A percentile compares a stretch with the other conserved stretches of the same genome.
phyloP scores from a whole-genome alignment of 164 flowering plant genomes.

The Vitis vinifera region DNA sequence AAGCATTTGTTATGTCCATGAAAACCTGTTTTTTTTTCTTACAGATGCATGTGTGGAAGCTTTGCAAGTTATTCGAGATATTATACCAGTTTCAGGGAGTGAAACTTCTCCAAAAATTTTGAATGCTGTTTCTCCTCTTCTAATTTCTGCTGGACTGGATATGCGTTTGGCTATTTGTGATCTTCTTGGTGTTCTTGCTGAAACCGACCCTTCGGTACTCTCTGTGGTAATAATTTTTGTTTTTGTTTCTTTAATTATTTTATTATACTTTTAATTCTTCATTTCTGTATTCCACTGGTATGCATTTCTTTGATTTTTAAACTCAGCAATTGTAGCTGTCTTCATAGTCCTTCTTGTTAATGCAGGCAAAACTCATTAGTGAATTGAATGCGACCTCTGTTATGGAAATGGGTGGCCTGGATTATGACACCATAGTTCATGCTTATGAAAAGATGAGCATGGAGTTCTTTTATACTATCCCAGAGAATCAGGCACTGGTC shows the following conservation, averaged over 20 bases:
- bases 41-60: constrained; percentile 57
- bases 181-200: constrained; percentile 59
- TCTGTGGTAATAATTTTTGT: constrained; percentile 50
- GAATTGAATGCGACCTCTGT: constrained; percentile 71
- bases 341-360: constrained; percentile 1
- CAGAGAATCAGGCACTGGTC: constrained; percentile 55
- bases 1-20: no score
- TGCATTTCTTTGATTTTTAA: not conserved
- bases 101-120: constrained; percentile 43
- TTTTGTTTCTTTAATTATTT: not conserved
- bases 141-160: constrained; percentile 48
- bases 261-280: not conserved
- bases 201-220: constrained; percentile 53
- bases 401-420: constrained; percentile 65
- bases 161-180: constrained; percentile 58
- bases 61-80: constrained; percentile 54
- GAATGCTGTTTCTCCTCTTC: constrained; percentile 59
- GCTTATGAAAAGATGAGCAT: constrained; percentile 62
- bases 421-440: constrained; percentile 62
- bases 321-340: not conserved
- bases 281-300: not conserved
- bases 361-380: constrained; percentile 69
- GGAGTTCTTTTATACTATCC: constrained; percentile 40
- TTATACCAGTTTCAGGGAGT: constrained; percentile 45
- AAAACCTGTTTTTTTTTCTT: constrained; percentile 3